Percentiles rank a stretch among this genome's conserved stretches.
Evolutionary conservation across 2,329 filamentous ascomycete genomes (phyloP).

Genomic region (Fusarium musae): DNA sequence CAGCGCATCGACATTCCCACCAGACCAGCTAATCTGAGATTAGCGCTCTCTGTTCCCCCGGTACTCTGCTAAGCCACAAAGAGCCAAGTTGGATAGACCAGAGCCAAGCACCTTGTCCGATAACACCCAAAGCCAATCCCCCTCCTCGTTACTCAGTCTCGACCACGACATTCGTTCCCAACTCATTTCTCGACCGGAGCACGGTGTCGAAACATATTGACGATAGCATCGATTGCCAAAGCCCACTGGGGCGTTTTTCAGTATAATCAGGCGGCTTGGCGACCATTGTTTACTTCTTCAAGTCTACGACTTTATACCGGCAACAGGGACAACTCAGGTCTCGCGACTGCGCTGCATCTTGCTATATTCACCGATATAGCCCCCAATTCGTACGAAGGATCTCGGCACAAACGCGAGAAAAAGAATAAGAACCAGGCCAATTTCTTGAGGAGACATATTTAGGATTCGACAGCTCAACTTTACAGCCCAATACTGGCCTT

Average conservation of each 20-base stretch:
- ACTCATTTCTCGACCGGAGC: conserved; percentile 6
- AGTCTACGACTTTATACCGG: background rate
- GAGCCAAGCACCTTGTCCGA: conserved; percentile 25
- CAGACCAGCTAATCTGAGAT: conserved; percentile 19
- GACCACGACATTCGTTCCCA: conserved; percentile 32
- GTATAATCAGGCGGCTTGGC: background rate
- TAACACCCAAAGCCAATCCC: conserved; percentile 32
- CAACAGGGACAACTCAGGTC: background rate
- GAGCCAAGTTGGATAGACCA: conserved; percentile 34
- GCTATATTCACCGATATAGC: conserved; percentile 12
- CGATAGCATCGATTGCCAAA: background rate
- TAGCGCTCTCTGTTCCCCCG: conserved; percentile 28
- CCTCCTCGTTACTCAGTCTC: conserved; percentile 28
- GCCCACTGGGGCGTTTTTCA: background rate
- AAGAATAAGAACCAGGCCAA: background rate
- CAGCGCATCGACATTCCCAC: conserved; percentile 15
- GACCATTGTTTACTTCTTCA: conserved; percentile 1
- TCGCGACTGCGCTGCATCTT: conserved; percentile 28
- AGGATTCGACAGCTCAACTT: background rate
- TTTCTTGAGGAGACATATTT: background rate
- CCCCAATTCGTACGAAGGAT: background rate
- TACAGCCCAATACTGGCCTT: background rate
- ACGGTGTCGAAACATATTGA: conserved; percentile 9
- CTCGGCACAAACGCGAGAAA: background rate
- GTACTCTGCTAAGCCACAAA: conserved; percentile 34